phyloP scores from a whole-genome alignment of 75 land plant genomes.

The Cupressus sempervirens region DNA sequence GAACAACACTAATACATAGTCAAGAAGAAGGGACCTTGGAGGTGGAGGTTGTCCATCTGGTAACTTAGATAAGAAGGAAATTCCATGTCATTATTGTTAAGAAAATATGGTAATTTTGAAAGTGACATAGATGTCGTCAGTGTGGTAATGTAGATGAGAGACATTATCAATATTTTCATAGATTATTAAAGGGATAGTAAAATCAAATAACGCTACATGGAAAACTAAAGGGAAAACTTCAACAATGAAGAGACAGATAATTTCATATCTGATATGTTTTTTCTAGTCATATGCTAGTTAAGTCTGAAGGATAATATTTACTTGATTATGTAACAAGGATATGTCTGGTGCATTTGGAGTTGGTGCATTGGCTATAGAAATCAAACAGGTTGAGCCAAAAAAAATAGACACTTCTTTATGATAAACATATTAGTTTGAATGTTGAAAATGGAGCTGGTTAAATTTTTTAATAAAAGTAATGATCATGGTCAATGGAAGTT shows the following conservation, averaged over 20 bases:
- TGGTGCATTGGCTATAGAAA: not conserved
- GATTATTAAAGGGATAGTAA: not conserved
- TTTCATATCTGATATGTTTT: not conserved
- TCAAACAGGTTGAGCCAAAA: not conserved
- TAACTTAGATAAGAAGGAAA: too few relatives aligned
- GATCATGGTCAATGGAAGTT: not conserved
- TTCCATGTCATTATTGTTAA: too few relatives aligned
- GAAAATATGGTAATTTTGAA: too few relatives aligned
- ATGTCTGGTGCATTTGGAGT: too few relatives aligned
- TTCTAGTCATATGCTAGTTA: not conserved
- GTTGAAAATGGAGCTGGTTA: not conserved
- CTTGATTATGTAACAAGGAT: too few relatives aligned
- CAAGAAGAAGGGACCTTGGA: too few relatives aligned
- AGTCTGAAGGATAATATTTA: not conserved
- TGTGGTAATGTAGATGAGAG: too few relatives aligned
- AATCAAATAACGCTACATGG: not conserved
- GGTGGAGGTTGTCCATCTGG: too few relatives aligned
- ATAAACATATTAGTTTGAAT: not conserved
- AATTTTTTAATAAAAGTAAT: not conserved
- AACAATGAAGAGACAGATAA: not conserved
- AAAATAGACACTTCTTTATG: not conserved
- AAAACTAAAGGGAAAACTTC: not conserved
- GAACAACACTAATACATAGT: too few relatives aligned
- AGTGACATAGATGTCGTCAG: too few relatives aligned
- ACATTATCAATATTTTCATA: too few relatives aligned